Evolutionary conservation across 345 rosid genomes (phyloP), one percentile per base, ranked within the genome.

Genomic region (Raphanus sativus): DNA sequence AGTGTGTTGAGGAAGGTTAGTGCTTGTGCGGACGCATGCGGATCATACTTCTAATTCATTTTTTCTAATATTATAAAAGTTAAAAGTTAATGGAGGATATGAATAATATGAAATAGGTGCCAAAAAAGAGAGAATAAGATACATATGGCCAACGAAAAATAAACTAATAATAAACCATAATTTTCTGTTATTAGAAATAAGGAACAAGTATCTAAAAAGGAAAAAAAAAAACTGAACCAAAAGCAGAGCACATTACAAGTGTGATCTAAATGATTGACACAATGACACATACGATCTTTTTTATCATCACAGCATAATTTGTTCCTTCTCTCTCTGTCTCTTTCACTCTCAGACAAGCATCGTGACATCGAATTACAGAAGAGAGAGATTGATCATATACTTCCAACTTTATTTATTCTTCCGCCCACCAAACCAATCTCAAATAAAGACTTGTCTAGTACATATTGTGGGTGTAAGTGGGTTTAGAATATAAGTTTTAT

Each of bases 381-480:
- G 45, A 69, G 63, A 75, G 34, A 70, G 62, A 76, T 42, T 62
- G 64, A 52, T 71, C 67, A 42, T 56, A 12, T 45, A 32, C 40
- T 72, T 25, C 8, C 25, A 54, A 54, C 82, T 73, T 79, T 79
- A 74, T 68, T 68, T 79, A 79, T 79, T 79, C 82, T 65, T 62
- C 74, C 74, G 78, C 66, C 82, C 82, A 73, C 82, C 74, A 79
- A 55, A 79, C 66, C 70, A 74, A 74, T 69, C 75, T 79, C 60
- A 38, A 59, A 55, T 50, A 66, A 32, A 61, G 77, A 67, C 52
- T 34, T 78, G 77, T 78, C 77, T 67, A 61, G 0, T 52, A 48
- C 70, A 61, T 72, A 25, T 48, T 73, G 62, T 72, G 30, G 42
- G 63, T 73, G 60, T 30, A 52, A 79, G 82, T 79, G 82, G 82